These are phyloP conservation scores for Penicillium parvum DNA, from an alignment of 495 filamentous ascomycete genomes.

Conservation along the genomic window DNA sequence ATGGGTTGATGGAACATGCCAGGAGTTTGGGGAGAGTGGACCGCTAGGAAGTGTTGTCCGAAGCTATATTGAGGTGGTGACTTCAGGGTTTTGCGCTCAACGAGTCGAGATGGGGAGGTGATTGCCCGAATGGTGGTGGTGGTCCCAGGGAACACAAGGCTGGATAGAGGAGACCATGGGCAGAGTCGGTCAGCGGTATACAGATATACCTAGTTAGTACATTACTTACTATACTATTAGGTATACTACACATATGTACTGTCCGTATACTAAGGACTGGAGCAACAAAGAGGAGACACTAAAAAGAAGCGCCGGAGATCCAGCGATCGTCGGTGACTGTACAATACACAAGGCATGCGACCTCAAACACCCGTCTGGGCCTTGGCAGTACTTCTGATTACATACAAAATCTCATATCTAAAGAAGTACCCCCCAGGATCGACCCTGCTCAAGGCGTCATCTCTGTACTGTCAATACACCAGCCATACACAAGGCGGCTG, in stretches of 20 bases:
- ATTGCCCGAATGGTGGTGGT: background rate
- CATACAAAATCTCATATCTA: background rate
- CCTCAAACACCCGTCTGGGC: slow-evolving; percentile 6
- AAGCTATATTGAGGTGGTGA: slow-evolving; percentile 9
- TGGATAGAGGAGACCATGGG: no score
- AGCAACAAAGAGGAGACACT: slow-evolving; percentile 11
- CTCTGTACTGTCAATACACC: background rate
- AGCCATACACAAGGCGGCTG: slow-evolving; percentile 18
- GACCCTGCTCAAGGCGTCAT: slow-evolving; percentile 12
- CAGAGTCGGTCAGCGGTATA: no score
- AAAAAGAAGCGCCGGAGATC: slow-evolving; percentile 22
- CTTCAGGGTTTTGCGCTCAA: slow-evolving; percentile 19
- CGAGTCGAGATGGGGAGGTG: background rate
- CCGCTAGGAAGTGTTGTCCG: slow-evolving; percentile 23
- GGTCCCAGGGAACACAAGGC: slow-evolving; percentile 1
- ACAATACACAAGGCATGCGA: slow-evolving; percentile 3
- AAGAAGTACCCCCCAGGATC: background rate
- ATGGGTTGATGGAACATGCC: slow-evolving; percentile 6
- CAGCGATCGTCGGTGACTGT: slow-evolving; percentile 9
- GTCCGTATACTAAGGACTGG: slow-evolving; percentile 3
- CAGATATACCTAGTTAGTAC: no score
- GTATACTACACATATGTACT: no score
- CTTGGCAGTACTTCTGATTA: slow-evolving; percentile 1
- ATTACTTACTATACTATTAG: no score
- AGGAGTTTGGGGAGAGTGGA: slow-evolving; percentile 9